Conservation (phyloP, 2,329 filamentous ascomycete species). For the Colletotrichum lupini region DNA sequence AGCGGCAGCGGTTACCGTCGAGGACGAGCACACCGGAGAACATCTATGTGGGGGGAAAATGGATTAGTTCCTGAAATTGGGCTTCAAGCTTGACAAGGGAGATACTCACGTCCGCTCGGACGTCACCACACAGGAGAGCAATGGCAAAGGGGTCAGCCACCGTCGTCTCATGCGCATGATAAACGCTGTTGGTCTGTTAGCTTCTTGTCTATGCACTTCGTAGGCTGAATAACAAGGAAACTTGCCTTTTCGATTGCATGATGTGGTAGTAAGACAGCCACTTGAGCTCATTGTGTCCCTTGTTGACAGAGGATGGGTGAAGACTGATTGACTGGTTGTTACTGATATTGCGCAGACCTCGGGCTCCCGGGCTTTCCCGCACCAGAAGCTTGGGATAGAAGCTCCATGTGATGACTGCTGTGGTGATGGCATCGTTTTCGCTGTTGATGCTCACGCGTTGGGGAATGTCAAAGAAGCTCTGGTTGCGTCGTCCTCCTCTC, state of each 20-base stretch:
- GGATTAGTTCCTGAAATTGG: slow-evolving; percentile 15
- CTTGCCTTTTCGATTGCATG: slow-evolving; percentile 88
- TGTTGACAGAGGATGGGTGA: slow-evolving; percentile 91
- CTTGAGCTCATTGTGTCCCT: slow-evolving; percentile 72
- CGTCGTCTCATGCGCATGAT: slow-evolving; percentile 91
- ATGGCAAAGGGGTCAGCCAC: slow-evolving; percentile 85
- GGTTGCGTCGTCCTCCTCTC: slow-evolving; percentile 69
- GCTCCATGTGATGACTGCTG: slow-evolving; percentile 89
- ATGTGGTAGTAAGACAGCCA: slow-evolving; percentile 98
- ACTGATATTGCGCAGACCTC: slow-evolving; percentile 88
- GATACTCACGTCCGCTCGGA: slow-evolving; percentile 79
- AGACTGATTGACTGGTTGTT: slow-evolving; percentile 93
- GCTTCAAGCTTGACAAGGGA: background rate
- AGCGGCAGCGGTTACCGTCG: slow-evolving; percentile 87
- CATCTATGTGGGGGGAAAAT: slow-evolving; percentile 62
- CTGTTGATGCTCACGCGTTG: slow-evolving; percentile 79
- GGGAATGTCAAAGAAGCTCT: slow-evolving; percentile 85
- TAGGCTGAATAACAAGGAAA: slow-evolving; percentile 35
- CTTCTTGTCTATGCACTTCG: background rate
- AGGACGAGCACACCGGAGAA: slow-evolving; percentile 88
- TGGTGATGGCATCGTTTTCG: slow-evolving; percentile 81
- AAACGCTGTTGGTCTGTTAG: slow-evolving; percentile 64
- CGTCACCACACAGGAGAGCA: slow-evolving; percentile 86
- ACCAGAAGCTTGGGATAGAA: slow-evolving; percentile 95
- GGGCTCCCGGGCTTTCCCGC: slow-evolving; percentile 74